phyloP scores from a whole-genome alignment of 305 asterid species.

The Plantago lanceolata region DNA sequence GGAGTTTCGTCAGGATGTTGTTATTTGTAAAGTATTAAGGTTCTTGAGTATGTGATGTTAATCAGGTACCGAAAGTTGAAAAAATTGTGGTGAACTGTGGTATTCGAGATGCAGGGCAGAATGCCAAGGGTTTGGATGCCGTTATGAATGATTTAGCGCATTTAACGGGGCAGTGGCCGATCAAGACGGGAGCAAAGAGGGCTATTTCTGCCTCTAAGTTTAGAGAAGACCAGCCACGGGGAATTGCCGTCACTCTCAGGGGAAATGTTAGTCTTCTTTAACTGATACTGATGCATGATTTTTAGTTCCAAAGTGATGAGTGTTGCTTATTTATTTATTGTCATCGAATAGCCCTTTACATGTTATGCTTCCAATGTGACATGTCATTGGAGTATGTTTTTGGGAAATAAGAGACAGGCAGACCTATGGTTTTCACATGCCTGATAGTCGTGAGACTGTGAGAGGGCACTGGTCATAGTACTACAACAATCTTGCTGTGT shows the following conservation, averaged over 20 bases:
- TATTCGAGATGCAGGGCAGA: slow-evolving; percentile 98
- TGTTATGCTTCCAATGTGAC: background rate
- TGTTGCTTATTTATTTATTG: background rate
- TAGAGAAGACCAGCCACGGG: slow-evolving; percentile 82
- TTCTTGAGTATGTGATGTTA: slow-evolving; percentile 2
- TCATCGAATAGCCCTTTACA: background rate
- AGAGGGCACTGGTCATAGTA: background rate
- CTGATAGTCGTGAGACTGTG: background rate
- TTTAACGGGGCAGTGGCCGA: slow-evolving; percentile 84
- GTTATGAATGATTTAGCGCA: slow-evolving; percentile 87
- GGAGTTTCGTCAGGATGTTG: background rate
- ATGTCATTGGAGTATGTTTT: background rate
- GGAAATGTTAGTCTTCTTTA: slow-evolving; percentile 48
- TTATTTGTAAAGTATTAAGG: background rate
- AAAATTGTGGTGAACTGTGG: slow-evolving; percentile 96
- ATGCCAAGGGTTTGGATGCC: slow-evolving; percentile 92
- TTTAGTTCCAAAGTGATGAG: no score
- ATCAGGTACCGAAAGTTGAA: slow-evolving; percentile 76
- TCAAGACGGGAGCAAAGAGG: slow-evolving; percentile 87
- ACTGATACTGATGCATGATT: background rate
- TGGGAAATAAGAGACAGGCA: background rate
- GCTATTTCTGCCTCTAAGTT: slow-evolving; percentile 91
- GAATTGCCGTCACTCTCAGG: slow-evolving; percentile 87
- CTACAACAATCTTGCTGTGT: background rate
- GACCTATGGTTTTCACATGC: background rate